Percentiles rank a stretch among this genome's conserved stretches.
phyloP scores from a whole-genome alignment of 306 rosid species.

The Trichosanthes cucumerina region DNA sequence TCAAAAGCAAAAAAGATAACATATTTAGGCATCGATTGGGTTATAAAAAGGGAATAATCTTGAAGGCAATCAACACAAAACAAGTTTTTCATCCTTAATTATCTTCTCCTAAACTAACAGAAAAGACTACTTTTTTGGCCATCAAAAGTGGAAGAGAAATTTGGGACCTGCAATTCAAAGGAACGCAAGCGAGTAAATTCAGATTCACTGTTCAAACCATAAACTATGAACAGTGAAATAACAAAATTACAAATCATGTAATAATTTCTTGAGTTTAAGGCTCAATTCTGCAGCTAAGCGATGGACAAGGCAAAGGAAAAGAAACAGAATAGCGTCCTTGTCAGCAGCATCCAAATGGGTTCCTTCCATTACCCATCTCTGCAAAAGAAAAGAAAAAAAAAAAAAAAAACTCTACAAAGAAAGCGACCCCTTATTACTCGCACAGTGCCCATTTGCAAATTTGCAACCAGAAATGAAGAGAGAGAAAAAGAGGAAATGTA shows the following conservation, averaged over 20 bases:
- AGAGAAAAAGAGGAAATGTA: background rate
- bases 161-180: background rate
- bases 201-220: background rate
- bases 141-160: background rate
- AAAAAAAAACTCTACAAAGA: background rate
- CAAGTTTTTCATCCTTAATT: background rate
- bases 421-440: slow-evolving; percentile 7
- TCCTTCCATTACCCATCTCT: slow-evolving; percentile 7
- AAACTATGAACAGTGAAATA: background rate
- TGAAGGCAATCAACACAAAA: background rate
- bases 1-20: no score
- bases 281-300: background rate
- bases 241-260: background rate
- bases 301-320: background rate
- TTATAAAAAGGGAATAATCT: background rate
- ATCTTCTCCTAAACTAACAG: background rate
- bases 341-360: slow-evolving; percentile 10
- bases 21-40: background rate
- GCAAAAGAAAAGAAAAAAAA: background rate
- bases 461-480: background rate
- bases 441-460: background rate
- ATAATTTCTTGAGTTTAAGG: background rate
- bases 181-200: background rate
- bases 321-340: background rate
- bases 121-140: background rate